Base-by-base conservation (phyloP, 169 alveolate genomes). In the Cyclospora cayetanensis region DNA sequence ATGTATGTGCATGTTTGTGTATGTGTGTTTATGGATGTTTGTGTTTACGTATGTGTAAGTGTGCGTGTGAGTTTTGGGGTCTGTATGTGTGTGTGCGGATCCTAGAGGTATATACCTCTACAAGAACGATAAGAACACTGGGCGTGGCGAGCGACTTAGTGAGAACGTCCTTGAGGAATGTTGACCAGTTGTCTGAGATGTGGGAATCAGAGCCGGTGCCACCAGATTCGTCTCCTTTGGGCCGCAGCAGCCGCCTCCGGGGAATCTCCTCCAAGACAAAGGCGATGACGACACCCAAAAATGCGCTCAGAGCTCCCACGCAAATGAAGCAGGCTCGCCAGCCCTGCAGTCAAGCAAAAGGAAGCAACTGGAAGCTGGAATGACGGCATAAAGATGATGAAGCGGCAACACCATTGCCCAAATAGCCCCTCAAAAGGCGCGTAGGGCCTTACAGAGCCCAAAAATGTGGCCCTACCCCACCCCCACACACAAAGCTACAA, bases 321-420 rank as follows among this genome's bases (percentile, higher is more conserved):
- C 93, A 37, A n/a, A 95, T 91, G 90, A 96, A 95, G 68, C 96
- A 95, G 29, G 95, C 93, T 60, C 98, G 94, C 98, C 98, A 96
- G n/a, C 92, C 94, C 94, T 92, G 55, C 39, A 22, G n/a, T 18
- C 65, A 65, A n/a, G 53, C 27, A 22, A 22, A 31, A 20, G 52
- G 34, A 42, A 84, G 27, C 2, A 25, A 82, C 18, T 55, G 18
- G 41, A 22, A 5, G 11, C 76, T n/a, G 7, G 15, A 15, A 12
- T 50, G 35, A 1, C 31, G 34, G n/a, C n/a, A n/a, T n/a, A n/a
- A n/a, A n/a, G n/a, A n/a, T n/a, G n/a, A n/a, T n/a, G n/a, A n/a
- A n/a, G n/a, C n/a, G n/a, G n/a, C n/a, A n/a, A n/a, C n/a, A n/a
- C n/a, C n/a, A n/a, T n/a, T n/a, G n/a, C n/a, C n/a, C n/a, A n/a